A percentile compares a stretch with the other conserved stretches of the same genome.
Conservation (phyloP, 139 green algal species). For the Ulvella scutata region DNA sequence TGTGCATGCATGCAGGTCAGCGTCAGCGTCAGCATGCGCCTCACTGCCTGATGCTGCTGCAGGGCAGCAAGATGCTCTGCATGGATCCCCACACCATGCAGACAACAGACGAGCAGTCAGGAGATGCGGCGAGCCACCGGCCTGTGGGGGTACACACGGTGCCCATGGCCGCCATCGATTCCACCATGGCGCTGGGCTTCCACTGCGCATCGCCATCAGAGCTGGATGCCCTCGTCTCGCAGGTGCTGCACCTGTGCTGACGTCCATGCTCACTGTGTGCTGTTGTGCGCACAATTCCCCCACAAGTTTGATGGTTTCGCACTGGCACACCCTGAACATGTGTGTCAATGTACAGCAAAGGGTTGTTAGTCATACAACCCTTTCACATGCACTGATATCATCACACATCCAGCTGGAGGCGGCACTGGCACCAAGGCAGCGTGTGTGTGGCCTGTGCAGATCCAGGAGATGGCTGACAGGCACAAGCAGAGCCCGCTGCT, state of each 20-base stretch:
- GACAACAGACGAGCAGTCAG: background rate
- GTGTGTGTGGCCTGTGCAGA: background rate
- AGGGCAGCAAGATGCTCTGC: slow-evolving; percentile 5
- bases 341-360: no score
- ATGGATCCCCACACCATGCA: slow-evolving; percentile 31
- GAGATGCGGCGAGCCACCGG: slow-evolving; percentile 16
- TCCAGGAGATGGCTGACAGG: background rate
- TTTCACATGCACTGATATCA: background rate
- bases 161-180: slow-evolving; percentile 47
- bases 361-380: background rate
- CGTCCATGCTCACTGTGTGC: no score
- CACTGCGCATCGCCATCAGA: slow-evolving; percentile 34
- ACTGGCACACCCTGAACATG: background rate
- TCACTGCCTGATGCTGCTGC: no score
- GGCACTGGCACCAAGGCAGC: no score
- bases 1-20: no score
- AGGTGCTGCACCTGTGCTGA: background rate
- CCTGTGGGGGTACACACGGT: slow-evolving; percentile 31
- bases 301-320: background rate
- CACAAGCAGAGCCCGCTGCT: background rate
- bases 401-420: background rate
- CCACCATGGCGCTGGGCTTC: slow-evolving; percentile 76
- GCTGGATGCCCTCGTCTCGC: background rate
- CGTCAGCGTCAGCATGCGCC: no score
- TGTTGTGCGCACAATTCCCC: background rate